These are phyloP conservation scores for Batkoa obscura DNA, from an alignment of 371 early-diverging fungal species.

Conservation along the genomic window DNA sequence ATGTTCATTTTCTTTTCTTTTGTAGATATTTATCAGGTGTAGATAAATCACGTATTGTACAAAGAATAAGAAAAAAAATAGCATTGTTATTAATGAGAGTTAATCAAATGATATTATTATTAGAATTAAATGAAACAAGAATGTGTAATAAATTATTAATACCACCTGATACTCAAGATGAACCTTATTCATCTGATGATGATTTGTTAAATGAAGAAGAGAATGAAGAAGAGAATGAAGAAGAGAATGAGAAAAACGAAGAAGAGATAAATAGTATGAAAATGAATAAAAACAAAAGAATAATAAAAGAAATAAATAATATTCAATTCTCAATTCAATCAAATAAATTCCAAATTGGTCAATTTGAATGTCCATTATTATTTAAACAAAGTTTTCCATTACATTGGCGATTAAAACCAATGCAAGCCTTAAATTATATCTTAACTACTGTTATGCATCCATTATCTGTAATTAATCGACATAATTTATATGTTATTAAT, in stretches of 20 bases:
- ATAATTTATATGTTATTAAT: conserved; percentile 46
- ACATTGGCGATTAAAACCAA: conserved; percentile 54
- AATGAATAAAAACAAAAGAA: conserved; percentile 11
- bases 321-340: conserved; percentile 8
- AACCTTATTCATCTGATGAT: conserved; percentile 9
- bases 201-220: no score
- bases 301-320: no score
- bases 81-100: conserved; percentile 36
- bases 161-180: conserved; percentile 19
- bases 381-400: conserved; percentile 39
- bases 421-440: conserved; percentile 36
- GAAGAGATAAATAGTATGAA: not conserved
- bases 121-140: conserved; percentile 39
- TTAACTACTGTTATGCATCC: conserved; percentile 28
- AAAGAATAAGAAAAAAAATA: conserved; percentile 31
- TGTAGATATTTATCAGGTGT: conserved; percentile 35
- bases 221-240: not conserved
- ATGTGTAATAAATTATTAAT: conserved; percentile 52
- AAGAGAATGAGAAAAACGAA: conserved; percentile 6
- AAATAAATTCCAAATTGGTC: conserved; percentile 30
- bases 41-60: conserved; percentile 31
- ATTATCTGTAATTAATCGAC: conserved; percentile 49
- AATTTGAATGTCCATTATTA: conserved; percentile 49
- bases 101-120: conserved; percentile 41
- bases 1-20: conserved; percentile 45